Base-by-base conservation (phyloP, 2,329 filamentous ascomycete species). In the Sporothrix curviconia region DNA sequence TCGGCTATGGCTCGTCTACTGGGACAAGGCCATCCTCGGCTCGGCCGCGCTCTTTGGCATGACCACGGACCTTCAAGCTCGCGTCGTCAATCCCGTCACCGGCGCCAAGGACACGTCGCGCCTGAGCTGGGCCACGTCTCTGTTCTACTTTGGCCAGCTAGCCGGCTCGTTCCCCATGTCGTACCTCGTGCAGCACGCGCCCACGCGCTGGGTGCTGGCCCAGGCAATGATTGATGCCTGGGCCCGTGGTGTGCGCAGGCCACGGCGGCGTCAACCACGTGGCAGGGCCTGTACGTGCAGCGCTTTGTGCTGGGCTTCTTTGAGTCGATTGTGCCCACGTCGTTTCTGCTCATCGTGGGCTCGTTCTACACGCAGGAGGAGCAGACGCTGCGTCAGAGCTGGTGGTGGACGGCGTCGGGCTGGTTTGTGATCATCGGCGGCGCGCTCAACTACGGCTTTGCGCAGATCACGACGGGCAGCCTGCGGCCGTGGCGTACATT, bases 141-240 rank as follows among this genome's bases (percentile, higher is more conserved):
- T 90, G 65, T 90, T 91, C 73, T 91, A 90, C 73, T 90, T 91
- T 63, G 87, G 87, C 37, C 88, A 89, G 85, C 76, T 92, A 2
- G 83, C 80, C 0, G 87, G 87, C 0, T 73, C 88, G 3, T 90
- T 89, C 61, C 87, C 87, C 1, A 83, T 90, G 80, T 85, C 85
- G 0, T 89, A 86, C 59, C 74, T 81, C 0, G 74, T 89, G 1
- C 87, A 91, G 68, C 80, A 81, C 19, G 87, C 89, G 72, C 75
- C 82, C 59, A 76, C 83, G 1, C 80, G 83, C n/a, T 76, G 78
- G 47, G 80, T 87, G 1, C 77, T 91, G 3, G 86, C 12, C 74
- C 66, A 12, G 73, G 85, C 2, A 83, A n/a, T n/a, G n/a, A n/a
- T n/a, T 89, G 2, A 71, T 88, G 51, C 55, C 86, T 7, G 90